Base-by-base conservation (phyloP, 2,329 filamentous ascomycete species). In the Monosporascus sp. region DNA sequence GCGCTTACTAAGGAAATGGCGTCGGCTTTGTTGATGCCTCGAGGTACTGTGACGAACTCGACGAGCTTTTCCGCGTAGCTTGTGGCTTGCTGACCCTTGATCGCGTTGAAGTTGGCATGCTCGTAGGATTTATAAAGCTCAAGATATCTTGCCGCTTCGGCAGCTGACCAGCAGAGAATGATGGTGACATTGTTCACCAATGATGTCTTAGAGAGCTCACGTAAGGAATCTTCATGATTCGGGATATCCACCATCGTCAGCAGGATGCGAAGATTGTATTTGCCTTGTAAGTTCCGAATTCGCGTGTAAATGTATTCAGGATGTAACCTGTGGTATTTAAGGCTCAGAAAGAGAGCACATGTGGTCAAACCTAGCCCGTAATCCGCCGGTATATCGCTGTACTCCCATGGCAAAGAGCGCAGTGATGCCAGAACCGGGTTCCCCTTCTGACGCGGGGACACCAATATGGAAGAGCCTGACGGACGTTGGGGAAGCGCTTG, bases 291-390 rank as follows among this genome's bases (percentile, higher is more conserved):
- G 48, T 86, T 84, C 50, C 88, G 87, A 61, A 99, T 95, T 53
- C 94, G 88, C 24, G 88, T 91, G 75, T 97, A 97, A 64, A 99
- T 90, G 75, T 99, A 99, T 72, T 99, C 94, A 1, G 94, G 94
- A 67, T 99, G 94, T 50, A 99, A 80, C 27, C 93, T 90, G 71
- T 99, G 94, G 71, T 99, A 99, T 71, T 97, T 99, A 51, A 99
- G 81, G 48, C 90, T 95, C 43, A 99, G 77, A 67, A 97, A 99
- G 5, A 99, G 79, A 1, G 90, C 92, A 65, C 93, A 96, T 7
- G 92, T 96, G 0, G 91, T 96, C 43, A 82, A 68, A 0, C 94
- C 93, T 24, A 97, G 77, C 8, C 93, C 87, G 69, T 95, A 99
- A 73, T 99, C 94, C 35, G 93, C 90, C 1, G 88, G 87, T n/a